Conservation (phyloP, 129 eudicot genomes). For the Arctium lappa region DNA sequence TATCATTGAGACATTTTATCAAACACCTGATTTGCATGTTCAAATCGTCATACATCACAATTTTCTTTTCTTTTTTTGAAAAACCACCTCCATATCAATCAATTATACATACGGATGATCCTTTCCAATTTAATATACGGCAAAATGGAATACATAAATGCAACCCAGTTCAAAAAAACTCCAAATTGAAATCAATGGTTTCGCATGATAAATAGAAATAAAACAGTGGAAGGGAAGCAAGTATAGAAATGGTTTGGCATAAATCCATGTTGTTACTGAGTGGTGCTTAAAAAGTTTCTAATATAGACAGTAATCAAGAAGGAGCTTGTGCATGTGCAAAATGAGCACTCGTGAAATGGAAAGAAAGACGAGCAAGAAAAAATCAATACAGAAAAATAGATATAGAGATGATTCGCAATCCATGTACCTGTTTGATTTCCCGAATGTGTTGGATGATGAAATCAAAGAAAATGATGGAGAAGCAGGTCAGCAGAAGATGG, state of each 20-base stretch:
- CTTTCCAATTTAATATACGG: neutral
- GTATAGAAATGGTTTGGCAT: neutral
- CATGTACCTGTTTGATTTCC: neutral
- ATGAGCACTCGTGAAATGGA: neutral
- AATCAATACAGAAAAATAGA: neutral
- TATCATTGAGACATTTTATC: neutral
- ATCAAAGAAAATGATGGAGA: neutral
- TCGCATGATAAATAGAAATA: neutral
- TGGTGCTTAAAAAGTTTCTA: neutral
- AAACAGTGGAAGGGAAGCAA: neutral
- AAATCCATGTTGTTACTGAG: neutral
- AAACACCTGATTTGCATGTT: slow-evolving; percentile 18
- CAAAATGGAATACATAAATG: neutral
- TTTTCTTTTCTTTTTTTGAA: neutral
- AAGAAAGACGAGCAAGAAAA: neutral
- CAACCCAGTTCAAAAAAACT: neutral
- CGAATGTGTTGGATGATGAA: neutral
- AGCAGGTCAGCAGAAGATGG: neutral
- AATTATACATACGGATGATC: neutral
- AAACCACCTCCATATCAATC: neutral
- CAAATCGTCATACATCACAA: neutral
- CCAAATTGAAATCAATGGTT: neutral
- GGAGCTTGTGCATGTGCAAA: too few species aligned
- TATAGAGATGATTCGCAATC: neutral
- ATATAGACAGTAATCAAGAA: neutral